phyloP scores from a whole-genome alignment of 2,329 filamentous ascomycete species.

The Aspergillus hortae region DNA sequence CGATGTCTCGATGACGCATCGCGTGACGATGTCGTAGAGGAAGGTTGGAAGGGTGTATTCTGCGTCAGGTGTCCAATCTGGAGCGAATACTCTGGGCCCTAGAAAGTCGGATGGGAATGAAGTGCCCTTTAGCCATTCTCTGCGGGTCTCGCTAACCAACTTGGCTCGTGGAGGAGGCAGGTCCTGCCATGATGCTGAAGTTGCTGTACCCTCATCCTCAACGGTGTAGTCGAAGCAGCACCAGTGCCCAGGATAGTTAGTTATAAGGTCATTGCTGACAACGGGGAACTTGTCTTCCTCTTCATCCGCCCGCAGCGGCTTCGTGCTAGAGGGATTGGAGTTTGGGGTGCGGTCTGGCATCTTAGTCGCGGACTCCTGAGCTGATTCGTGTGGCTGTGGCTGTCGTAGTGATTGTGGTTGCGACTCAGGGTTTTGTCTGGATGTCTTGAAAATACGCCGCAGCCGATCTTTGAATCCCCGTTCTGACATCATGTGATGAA shows the following conservation, averaged over 20 bases:
- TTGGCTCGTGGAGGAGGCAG: not conserved
- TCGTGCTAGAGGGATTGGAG: not conserved
- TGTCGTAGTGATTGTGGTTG: not conserved
- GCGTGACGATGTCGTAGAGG: not conserved
- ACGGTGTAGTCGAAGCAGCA: not conserved
- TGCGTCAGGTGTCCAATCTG: not conserved
- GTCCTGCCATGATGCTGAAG: not conserved
- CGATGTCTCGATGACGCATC: not conserved
- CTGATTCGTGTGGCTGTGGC: not conserved
- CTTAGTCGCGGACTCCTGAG: not conserved
- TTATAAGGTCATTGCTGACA: not conserved
- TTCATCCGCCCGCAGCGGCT: not conserved
- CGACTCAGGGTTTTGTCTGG: not conserved
- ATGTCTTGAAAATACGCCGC: not conserved
- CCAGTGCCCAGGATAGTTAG: not conserved
- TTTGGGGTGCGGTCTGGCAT: not conserved
- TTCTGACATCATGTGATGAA: not conserved
- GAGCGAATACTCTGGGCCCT: not conserved
- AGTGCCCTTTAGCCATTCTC: not conserved
- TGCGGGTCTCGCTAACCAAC: not conserved
- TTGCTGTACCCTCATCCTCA: not conserved
- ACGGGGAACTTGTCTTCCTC: not conserved
- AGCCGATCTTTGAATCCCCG: not conserved
- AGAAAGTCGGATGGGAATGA: not conserved
- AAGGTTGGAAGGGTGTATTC: not conserved